A percentile compares a stretch with the other conserved stretches of the same genome.
These are phyloP conservation scores for Amauroascus verrucosus DNA, from an alignment of 2,329 filamentous ascomycete genomes.

Conservation along the genomic window DNA sequence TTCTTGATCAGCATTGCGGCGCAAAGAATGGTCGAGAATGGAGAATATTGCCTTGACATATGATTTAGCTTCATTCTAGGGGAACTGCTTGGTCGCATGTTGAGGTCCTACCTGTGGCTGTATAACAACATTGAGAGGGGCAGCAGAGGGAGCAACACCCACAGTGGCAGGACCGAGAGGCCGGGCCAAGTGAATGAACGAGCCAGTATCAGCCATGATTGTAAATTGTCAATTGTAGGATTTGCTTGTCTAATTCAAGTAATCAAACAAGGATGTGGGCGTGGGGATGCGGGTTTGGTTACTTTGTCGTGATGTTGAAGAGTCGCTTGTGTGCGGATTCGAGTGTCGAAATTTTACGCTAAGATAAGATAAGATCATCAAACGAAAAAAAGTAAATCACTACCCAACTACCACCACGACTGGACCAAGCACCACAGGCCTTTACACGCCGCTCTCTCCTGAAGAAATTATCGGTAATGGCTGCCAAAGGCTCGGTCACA, in stretches of 20 bases:
- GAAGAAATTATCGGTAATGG: neutral
- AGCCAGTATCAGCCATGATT: conserved; percentile 73
- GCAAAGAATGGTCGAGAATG: conserved; percentile 78
- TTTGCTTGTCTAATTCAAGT: conserved; percentile 15
- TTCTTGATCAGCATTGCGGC: conserved; percentile 82
- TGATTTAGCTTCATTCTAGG: conserved; percentile 15
- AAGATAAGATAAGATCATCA: conserved; percentile 38
- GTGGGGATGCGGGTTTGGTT: neutral
- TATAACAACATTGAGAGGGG: conserved; percentile 86
- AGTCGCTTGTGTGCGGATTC: conserved; percentile 17
- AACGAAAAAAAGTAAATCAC: conserved; percentile 18
- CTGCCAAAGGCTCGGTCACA: neutral
- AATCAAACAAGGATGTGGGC: neutral
- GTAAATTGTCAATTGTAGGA: conserved; percentile 23
- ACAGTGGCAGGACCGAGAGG: conserved; percentile 74
- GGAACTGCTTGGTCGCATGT: neutral
- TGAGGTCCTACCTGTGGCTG: conserved; percentile 70
- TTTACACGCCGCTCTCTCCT: neutral
- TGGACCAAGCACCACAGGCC: too few relatives aligned
- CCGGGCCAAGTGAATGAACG: conserved; percentile 88
- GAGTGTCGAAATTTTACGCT: conserved; percentile 37
- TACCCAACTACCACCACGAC: neutral
- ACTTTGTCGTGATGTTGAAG: neutral
- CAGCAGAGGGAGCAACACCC: conserved; percentile 72
- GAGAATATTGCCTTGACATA: conserved; percentile 50